Evolutionary conservation across 495 filamentous ascomycete species (phyloP).

Genomic region (Podospora fimiseda): DNA sequence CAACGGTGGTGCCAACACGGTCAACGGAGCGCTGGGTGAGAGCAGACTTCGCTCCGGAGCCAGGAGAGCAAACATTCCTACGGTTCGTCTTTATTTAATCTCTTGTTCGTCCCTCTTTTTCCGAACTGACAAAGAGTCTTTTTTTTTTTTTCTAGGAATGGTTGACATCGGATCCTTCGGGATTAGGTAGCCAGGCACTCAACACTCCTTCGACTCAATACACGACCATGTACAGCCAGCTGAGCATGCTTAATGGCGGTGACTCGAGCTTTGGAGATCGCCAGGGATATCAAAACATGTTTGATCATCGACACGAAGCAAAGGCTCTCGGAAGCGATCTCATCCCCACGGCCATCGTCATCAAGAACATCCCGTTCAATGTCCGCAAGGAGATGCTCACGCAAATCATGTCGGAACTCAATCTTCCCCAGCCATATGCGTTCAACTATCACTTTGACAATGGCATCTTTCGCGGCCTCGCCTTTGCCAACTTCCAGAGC

Average conservation of each 20-base stretch:
- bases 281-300: slow-evolving; percentile 25
- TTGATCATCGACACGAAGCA: slow-evolving; percentile 29
- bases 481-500: slow-evolving; percentile 97
- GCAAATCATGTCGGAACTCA: slow-evolving; percentile 83
- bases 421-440: slow-evolving; percentile 87
- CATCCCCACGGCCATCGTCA: slow-evolving; percentile 96
- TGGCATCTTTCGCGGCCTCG: slow-evolving; percentile 90
- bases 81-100: slow-evolving; percentile 43
- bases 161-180: slow-evolving; percentile 39
- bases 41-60: slow-evolving; percentile 38
- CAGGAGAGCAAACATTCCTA: slow-evolving; percentile 39
- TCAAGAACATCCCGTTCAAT: slow-evolving; percentile 99
- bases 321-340: slow-evolving; percentile 54
- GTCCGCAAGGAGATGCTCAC: slow-evolving; percentile 96
- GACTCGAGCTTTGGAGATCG: slow-evolving; percentile 23
- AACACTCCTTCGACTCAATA: slow-evolving; percentile 32
- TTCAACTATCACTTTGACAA: slow-evolving; percentile 99
- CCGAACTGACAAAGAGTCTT: neutral
- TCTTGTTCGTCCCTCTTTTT: slow-evolving; percentile 1
- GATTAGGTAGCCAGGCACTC: slow-evolving; percentile 35
- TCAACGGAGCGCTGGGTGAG: slow-evolving; percentile 44
- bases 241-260: slow-evolving; percentile 27
- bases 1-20: slow-evolving; percentile 39
- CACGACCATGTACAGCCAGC: slow-evolving; percentile 21
- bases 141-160: slow-evolving; percentile 33